Evolutionary conservation across 2,329 filamentous ascomycete species (phyloP), one percentile per base, ranked within the genome.

Genomic region (Dactylellina parvicollis): DNA sequence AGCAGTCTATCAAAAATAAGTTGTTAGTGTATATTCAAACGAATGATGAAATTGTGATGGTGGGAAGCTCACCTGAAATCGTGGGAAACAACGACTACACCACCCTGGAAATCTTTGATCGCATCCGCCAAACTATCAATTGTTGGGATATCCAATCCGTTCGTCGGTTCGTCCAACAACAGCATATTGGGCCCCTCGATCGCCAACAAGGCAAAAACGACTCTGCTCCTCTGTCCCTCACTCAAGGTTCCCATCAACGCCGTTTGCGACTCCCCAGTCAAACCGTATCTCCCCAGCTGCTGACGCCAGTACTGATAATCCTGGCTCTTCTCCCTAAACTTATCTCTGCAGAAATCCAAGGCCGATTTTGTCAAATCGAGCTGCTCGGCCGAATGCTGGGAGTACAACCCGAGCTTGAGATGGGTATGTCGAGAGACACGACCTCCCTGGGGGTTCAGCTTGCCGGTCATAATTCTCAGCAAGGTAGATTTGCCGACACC

Each of bases 291-390:
- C 79, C 95, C 95, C 36, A 99, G 91, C 84, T 96, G 92, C 83
- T 97, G 94, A 80, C 95, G 89, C 95, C 95, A 99, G 88, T 95
- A 99, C 84, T 99, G 95, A 86, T 96, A 96, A 81, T 99, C 95
- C 82, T 99, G 95, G 60, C 89, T 92, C 84, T 94, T 92, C 76
- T 89, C 85, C 44, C 85, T 82, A 85, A 96, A 98, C 86, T 94
- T 96, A 84, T 98, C 94, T 76, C 95, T 91, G 75, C 98, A 94
- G 80, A 99, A 99, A 83, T 99, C 96, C 61, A 99, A 88, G 7
- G 95, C 89, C 47, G 92, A 97, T 86, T 99, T 99, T 83, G 92
- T 99, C 76, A 99, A 86, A 82, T 99, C 95, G 56, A 99, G 91
- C 85, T 98, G 95, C 83, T 99, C 95, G 62, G 95, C 92, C 76